Conservation (phyloP, 176 grass and related monocot species). For the Chrysopogon serrulatus region DNA sequence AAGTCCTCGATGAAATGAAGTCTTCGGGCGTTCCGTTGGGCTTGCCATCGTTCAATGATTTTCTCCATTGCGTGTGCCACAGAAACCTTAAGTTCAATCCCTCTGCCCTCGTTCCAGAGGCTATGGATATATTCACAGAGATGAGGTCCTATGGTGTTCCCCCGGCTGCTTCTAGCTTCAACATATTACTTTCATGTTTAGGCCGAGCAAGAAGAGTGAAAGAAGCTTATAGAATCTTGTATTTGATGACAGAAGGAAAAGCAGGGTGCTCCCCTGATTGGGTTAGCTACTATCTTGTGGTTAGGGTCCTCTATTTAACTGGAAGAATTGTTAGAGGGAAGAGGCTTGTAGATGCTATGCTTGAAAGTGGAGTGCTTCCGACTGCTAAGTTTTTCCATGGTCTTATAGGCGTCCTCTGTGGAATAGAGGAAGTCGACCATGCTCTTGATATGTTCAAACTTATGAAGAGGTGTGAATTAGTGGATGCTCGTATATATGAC, state of each 20-base stretch:
- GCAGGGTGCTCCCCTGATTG: slow-evolving; percentile 59
- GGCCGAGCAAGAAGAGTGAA: slow-evolving; percentile 61
- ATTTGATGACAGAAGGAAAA: slow-evolving; percentile 55
- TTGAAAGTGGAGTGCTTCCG: slow-evolving; percentile 42
- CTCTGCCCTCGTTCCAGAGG: slow-evolving; percentile 59
- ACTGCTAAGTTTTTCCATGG: slow-evolving; percentile 49
- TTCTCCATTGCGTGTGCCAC: slow-evolving; percentile 53
- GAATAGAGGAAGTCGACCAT: slow-evolving; percentile 51
- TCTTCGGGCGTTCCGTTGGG: slow-evolving; percentile 25
- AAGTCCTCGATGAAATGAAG: slow-evolving; percentile 51
- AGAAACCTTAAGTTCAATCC: slow-evolving; percentile 74
- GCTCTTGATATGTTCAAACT: slow-evolving; percentile 57
- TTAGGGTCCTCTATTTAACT: slow-evolving; percentile 60
- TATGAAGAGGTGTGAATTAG: slow-evolving; percentile 41
- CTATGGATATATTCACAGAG: slow-evolving; percentile 48
- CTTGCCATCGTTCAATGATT: slow-evolving; percentile 51
- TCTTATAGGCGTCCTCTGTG: slow-evolving; percentile 63
- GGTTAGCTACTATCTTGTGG: slow-evolving; percentile 69
- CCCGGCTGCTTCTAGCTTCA: slow-evolving; percentile 54
- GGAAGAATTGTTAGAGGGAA: slow-evolving; percentile 57
- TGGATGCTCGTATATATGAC: slow-evolving; percentile 40
- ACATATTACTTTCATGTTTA: slow-evolving; percentile 72
- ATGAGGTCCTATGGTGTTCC: slow-evolving; percentile 43
- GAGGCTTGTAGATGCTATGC: slow-evolving; percentile 56
- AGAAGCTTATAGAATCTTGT: slow-evolving; percentile 63